Percentiles rank a stretch among this genome's conserved stretches.
Conservation (phyloP, 257 asterid genomes). For the Coffea eugenioides region DNA sequence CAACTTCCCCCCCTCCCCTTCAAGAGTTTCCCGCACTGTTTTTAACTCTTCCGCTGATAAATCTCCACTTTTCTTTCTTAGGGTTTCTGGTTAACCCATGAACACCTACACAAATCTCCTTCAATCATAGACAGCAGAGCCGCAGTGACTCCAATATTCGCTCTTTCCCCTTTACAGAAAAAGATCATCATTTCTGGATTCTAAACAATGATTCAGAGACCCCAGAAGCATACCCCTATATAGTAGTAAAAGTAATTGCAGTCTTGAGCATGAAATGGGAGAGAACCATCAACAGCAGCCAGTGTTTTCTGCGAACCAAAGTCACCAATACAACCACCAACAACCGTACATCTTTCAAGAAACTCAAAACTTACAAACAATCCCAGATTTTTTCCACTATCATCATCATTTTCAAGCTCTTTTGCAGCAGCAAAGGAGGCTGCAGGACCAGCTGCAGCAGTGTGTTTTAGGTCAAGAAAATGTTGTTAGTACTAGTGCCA, state of each 20-base stretch:
- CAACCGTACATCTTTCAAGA: conserved; percentile 39
- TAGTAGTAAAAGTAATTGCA: conserved; percentile 32
- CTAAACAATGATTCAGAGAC: neutral
- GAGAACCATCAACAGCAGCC: conserved; percentile 37
- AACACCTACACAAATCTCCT: neutral
- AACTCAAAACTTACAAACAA: conserved; percentile 27
- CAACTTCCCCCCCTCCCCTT: neutral
- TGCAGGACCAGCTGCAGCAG: neutral
- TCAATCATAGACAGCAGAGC: neutral
- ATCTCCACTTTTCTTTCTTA: conserved; percentile 11
- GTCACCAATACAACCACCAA: conserved; percentile 9
- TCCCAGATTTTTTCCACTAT: conserved; percentile 34
- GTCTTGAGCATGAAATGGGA: conserved; percentile 38
- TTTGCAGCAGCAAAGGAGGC: conserved; percentile 19
- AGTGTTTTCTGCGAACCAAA: conserved; percentile 27
- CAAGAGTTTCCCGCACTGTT: neutral
- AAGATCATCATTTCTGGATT: neutral
- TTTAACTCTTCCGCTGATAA: conserved; percentile 1
- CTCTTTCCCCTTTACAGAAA: neutral
- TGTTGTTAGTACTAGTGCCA: neutral
- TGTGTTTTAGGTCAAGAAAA: neutral
- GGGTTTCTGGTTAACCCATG: conserved; percentile 21
- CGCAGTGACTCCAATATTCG: neutral
- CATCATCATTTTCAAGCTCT: conserved; percentile 28
- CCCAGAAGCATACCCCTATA: neutral